Base-by-base conservation (phyloP, 192 early-diverging fungal species). In the Chytriomyces hyalinus region DNA sequence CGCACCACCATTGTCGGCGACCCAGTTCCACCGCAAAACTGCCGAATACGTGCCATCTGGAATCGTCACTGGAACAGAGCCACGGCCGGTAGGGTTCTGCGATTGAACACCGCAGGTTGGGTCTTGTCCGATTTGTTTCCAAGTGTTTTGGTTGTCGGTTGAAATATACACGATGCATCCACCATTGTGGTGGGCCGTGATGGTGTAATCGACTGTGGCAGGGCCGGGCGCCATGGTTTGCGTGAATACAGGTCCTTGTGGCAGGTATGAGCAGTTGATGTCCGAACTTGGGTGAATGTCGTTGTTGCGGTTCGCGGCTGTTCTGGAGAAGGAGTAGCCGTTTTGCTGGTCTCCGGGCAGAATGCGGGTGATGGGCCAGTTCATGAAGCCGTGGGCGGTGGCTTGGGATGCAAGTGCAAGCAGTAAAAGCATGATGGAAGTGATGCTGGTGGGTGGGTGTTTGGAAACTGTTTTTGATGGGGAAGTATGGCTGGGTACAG, bases 101-200 rank as follows among this genome's bases (percentile, higher is more conserved):
- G 11, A 28, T 49, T 65, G 26, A 15, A 49, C 59, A 1, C 75
- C 75, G 50, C 75, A 76, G 13, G 75, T 76, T 2, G 45, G 45
- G 43, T 76, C 64, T n/a, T 26, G 10, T 15, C 75, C 75, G 24
- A 76, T 59, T 7, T 15, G 6, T 51, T 65, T 24, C 75, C 75
- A 76, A 67, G 50, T 64, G 9, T 65, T 17, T 15, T 67, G 47
- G 53, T 44, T 44, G 48, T 65, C 75, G n/a, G 49, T 36, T 1
- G 64, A 45, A n/a, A 76, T 63, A 43, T 76, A 76, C 1, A 76
- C 53, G 47, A 46, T 67, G 49, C 75, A 76, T 11, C 75, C 75
- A 8, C 75, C 75, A 20, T 67, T 47, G 75, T 76, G 75, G 9
- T 15, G n/a, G 36, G 75, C 75, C 0, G 75, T 76, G 64, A 76